Evolutionary conservation across 2,329 filamentous ascomycete genomes (phyloP), one percentile per base, ranked within the genome.

Genomic region (Fulvia fulva): DNA sequence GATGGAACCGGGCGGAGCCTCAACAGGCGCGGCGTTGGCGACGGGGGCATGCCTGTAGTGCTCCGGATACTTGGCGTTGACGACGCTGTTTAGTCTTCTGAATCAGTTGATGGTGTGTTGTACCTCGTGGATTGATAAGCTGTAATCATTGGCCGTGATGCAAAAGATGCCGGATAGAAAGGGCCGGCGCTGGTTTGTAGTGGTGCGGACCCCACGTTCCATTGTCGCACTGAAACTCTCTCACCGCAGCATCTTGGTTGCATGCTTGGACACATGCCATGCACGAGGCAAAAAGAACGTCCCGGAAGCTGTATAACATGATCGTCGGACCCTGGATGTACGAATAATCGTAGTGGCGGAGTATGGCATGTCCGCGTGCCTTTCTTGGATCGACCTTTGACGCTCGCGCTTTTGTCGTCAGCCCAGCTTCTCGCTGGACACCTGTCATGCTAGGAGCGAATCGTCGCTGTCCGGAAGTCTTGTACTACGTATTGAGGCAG

Each of bases 61-160:
- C 26, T 16, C 47, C 26, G 16, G 11, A 32, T 26, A 32, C 7
- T 50, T 50, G 23, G 47, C 47, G 47, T 32, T 32, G 47, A 50
- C 47, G 25, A 32, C 23, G 47, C 47, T 28, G 25, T 6, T n/a
- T 32, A 21, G 47, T 26, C 4, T n/a, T 32, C 16, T 30, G 6
- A 26, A 28, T 32, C 22, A 28, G n/a, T 21, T 30, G 47, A 25
- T n/a, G 25, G 44, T 50, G 23, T 26, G 47, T 30, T 26, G 47
- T 32, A 50, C 23, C 30, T 21, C 47, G 47, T 50, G 47, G 23
- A 32, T 25, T 21, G 47, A 28, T 28, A 21, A 28, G 47, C 47
- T 50, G 47, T 50, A 50, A 28, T 50, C 47, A 50, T 50, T 50
- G 47, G 47, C 26, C 23, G 26, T 32, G 5, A 50, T 50, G 25